Base-by-base conservation (phyloP, 2,329 filamentous ascomycete genomes). In the Colletotrichum limetticola region DNA sequence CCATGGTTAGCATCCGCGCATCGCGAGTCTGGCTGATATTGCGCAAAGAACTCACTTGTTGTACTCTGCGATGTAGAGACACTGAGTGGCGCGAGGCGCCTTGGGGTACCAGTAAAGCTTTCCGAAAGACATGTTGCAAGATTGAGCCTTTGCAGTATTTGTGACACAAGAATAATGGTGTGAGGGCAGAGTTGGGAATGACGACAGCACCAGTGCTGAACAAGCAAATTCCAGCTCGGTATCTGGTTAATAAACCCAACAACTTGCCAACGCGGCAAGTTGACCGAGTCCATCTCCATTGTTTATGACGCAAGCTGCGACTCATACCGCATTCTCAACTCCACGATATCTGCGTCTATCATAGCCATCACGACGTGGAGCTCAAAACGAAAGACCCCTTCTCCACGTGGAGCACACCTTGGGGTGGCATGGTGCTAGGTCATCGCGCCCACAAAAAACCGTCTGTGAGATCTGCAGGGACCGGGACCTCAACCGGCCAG, bases 51-150 rank as follows among this genome's bases (percentile, higher is more conserved):
- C 66, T 32, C 12, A 65, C 66, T 69, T 69, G 60, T 69, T 69
- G n/a, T 69, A 65, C 28, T 64, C 46, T 35, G 66, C 66, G n/a
- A 69, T 63, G 37, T 69, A 69, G 52, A 69, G 66, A 32, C 66
- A 69, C 19, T 69, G 66, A 5, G 66, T 69, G n/a, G 66, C 59
- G 52, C 66, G 66, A 65, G 66, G 66, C 22, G 66, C 66, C 66
- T 69, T 65, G 16, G 66, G 66, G 22, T 69, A 65, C 59, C 60
- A 69, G 66, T 69, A 65, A 14, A 69, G 66, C 52, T 69, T 69
- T 53, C 66, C 66, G 16, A 69, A 69, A 28, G 60, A 65, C 66
- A 69, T 69, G 28, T 19, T 26, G 56, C 12, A 22, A 59, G 14
- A 59, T 14, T 35, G 16, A 24, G 30, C 19, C 24, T n/a, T 11